Conservation (phyloP, 768 basidiomycete genomes). For the Termitomyces sp. region DNA sequence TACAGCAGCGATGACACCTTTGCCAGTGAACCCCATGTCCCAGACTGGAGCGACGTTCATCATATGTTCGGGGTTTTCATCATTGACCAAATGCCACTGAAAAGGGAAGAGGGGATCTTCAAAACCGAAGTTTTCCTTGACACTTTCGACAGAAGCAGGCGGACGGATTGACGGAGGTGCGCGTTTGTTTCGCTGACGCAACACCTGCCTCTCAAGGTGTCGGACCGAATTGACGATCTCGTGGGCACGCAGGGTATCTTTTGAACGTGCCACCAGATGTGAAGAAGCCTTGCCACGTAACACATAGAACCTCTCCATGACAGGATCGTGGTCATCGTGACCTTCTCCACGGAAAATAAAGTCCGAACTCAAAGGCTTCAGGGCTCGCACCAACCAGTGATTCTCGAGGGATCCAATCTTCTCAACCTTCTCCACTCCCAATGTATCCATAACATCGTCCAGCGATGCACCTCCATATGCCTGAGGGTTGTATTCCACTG, state of each 20-base stretch:
- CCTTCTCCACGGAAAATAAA: slow-evolving; percentile 27
- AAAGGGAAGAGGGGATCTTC: slow-evolving; percentile 75
- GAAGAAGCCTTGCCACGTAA: slow-evolving; percentile 34
- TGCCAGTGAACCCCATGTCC: slow-evolving; percentile 86
- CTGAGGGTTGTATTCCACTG: slow-evolving; percentile 58
- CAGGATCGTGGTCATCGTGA: slow-evolving; percentile 30
- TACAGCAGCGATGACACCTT: slow-evolving; percentile 79
- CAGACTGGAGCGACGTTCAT: slow-evolving; percentile 94
- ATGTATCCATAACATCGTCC: slow-evolving; percentile 47
- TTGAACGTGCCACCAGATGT: slow-evolving; percentile 35
- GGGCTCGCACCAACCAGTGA: slow-evolving; percentile 76
- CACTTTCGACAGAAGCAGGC: slow-evolving; percentile 35
- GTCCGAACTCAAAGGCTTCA: slow-evolving; percentile 27
- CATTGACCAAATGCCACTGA: slow-evolving; percentile 97
- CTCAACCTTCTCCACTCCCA: slow-evolving; percentile 85
- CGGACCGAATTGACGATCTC: slow-evolving; percentile 52
- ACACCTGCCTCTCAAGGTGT: slow-evolving; percentile 56
- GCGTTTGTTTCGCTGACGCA: slow-evolving; percentile 67
- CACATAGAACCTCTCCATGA: slow-evolving; percentile 43
- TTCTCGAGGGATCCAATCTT: slow-evolving; percentile 77
- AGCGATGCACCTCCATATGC: slow-evolving; percentile 41
- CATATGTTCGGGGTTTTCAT: slow-evolving; percentile 70
- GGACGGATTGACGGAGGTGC: slow-evolving; percentile 58
- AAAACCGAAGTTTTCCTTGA: slow-evolving; percentile 62
- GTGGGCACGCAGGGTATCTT: slow-evolving; percentile 32